Percentiles rank a stretch among this genome's conserved stretches.
Evolutionary conservation across 2,329 filamentous ascomycete genomes (phyloP).

Genomic region (Claviceps sp.): DNA sequence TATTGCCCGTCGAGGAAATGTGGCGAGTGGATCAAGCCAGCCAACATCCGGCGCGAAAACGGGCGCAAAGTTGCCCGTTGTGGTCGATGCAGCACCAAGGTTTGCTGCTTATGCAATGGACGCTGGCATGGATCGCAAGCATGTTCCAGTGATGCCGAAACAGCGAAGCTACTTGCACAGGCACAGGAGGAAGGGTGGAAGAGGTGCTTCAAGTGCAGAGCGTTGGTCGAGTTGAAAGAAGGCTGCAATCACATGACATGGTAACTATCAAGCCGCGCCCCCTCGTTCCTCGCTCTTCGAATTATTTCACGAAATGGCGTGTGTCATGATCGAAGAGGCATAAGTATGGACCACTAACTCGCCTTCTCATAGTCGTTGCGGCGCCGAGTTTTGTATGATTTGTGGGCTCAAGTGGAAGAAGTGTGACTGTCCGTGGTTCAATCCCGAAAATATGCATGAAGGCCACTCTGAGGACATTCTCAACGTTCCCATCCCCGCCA

Average conservation of each 20-base stretch:
- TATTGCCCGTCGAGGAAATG: conserved; percentile 66
- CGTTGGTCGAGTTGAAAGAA: conserved; percentile 65
- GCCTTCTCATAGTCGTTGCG: conserved; percentile 45
- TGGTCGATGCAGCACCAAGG: conserved; percentile 55
- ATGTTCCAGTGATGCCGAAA: conserved; percentile 60
- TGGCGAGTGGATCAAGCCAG: conserved; percentile 67
- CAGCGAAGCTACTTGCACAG: conserved; percentile 46
- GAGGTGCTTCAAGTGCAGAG: conserved; percentile 59
- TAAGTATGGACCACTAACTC: neutral
- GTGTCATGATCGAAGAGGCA: neutral
- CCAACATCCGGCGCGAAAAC: conserved; percentile 44
- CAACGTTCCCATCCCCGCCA: conserved; percentile 28
- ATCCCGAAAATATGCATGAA: conserved; percentile 40
- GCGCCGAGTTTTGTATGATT: conserved; percentile 75
- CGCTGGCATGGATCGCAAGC: conserved; percentile 57
- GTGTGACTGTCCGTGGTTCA: conserved; percentile 74
- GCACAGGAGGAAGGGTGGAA: conserved; percentile 60
- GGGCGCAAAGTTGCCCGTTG: conserved; percentile 58
- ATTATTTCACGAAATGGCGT: no score
- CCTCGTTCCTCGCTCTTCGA: neutral
- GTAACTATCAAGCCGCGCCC: conserved; percentile 30
- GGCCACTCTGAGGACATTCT: conserved; percentile 39
- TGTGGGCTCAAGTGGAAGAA: conserved; percentile 73
- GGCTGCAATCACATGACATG: conserved; percentile 85
- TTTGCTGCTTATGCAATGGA: conserved; percentile 61